Percentiles rank a stretch among this genome's conserved stretches.
These are phyloP conservation scores for Zygoascus biomembranicola DNA, from an alignment of 805 yeast genomes.

Conservation along the genomic window DNA sequence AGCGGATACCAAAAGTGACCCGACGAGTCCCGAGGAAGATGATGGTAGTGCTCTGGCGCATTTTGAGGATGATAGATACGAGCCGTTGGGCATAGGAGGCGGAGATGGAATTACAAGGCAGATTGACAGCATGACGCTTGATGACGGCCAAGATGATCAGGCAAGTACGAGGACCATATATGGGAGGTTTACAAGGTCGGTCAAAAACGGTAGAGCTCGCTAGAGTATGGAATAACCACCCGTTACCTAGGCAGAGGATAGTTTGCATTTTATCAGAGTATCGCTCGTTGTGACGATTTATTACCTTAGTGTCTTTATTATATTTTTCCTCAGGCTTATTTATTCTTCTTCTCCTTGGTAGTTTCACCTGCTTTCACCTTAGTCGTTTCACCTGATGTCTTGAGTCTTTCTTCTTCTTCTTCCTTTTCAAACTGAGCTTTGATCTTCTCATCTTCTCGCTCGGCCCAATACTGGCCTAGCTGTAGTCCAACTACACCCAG, in stretches of 20 bases:
- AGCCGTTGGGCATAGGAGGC: background rate
- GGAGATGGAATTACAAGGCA: background rate
- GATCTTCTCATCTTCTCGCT: constrained; percentile 37
- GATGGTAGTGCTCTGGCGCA: background rate
- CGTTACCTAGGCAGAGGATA: no score
- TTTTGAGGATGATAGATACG: background rate
- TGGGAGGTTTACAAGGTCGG: background rate
- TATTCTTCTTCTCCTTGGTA: background rate
- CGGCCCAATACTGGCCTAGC: constrained; percentile 83
- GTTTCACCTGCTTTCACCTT: background rate
- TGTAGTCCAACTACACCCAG: constrained; percentile 79
- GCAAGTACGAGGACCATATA: background rate
- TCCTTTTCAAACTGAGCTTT: constrained; percentile 14
- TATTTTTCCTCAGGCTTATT: no score
- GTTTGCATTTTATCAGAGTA: no score
- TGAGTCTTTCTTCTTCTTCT: constrained; percentile 8
- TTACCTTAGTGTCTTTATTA: no score
- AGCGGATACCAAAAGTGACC: background rate
- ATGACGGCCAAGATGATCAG: background rate
- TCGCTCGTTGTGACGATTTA: no score
- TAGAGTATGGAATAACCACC: background rate
- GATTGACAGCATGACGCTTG: background rate
- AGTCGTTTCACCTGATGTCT: no score
- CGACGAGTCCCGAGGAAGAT: background rate
- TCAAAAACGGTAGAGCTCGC: background rate